Conservation (phyloP, 2,329 filamentous ascomycete genomes). For the Decorospora gaudefroyi region DNA sequence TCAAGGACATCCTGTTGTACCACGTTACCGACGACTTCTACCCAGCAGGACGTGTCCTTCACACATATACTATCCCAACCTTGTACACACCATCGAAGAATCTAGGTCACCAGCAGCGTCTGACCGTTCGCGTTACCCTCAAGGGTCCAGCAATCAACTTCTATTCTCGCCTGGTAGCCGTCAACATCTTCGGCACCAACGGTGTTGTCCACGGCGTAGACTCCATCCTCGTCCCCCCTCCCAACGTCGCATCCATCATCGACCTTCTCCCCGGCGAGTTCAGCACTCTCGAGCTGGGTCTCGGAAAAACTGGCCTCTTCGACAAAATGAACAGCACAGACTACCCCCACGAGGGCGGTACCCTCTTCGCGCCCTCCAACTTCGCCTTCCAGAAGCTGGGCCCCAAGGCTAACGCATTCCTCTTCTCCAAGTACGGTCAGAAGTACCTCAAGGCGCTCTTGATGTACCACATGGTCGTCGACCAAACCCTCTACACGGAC, state of each 20-base stretch:
- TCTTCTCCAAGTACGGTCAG: slow-evolving; percentile 76
- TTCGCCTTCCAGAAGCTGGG: slow-evolving; percentile 78
- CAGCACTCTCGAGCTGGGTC: slow-evolving; percentile 75
- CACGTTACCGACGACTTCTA: slow-evolving; percentile 73
- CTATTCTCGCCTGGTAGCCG: slow-evolving; percentile 69
- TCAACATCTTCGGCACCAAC: slow-evolving; percentile 75
- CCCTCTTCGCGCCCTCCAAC: slow-evolving; percentile 82
- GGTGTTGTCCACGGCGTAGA: slow-evolving; percentile 81
- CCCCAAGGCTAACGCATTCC: slow-evolving; percentile 73
- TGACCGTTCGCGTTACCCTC: slow-evolving; percentile 67
- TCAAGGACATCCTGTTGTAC: slow-evolving; percentile 73
- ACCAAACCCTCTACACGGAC: slow-evolving; percentile 81
- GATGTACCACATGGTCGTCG: slow-evolving; percentile 75
- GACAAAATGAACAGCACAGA: slow-evolving; percentile 60
- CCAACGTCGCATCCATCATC: slow-evolving; percentile 66
- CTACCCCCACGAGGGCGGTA: slow-evolving; percentile 63
- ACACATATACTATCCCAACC: slow-evolving; percentile 75
- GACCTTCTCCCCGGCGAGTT: slow-evolving; percentile 69
- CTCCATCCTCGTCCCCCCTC: slow-evolving; percentile 75
- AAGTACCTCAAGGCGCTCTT: slow-evolving; percentile 78
- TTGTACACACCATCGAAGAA: slow-evolving; percentile 63
- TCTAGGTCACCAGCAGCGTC: slow-evolving; percentile 63
- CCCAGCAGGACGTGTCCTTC: slow-evolving; percentile 67
- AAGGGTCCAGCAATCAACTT: slow-evolving; percentile 75
- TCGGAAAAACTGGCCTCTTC: slow-evolving; percentile 73